A percentile compares a stretch with the other conserved stretches of the same genome.
These are phyloP conservation scores for Diaporthe ilicicola DNA, from an alignment of 2,329 filamentous ascomycete genomes.

Conservation along the genomic window DNA sequence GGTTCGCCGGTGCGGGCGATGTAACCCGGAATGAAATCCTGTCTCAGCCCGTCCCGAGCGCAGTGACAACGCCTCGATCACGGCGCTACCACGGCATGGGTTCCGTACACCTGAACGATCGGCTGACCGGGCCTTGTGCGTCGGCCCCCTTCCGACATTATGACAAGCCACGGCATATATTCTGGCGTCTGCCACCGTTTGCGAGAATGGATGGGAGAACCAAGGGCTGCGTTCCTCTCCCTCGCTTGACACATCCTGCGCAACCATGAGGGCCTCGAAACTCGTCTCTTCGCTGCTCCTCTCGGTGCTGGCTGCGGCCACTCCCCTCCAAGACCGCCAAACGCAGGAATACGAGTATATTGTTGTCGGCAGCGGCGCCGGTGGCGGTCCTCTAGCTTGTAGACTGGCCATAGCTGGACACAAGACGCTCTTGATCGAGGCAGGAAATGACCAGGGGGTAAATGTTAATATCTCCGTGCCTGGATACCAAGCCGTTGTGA, in stretches of 20 bases:
- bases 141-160: neutral
- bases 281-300: slow-evolving; percentile 6
- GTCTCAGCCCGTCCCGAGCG: neutral
- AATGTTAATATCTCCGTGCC: slow-evolving; percentile 29
- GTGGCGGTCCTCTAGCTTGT: slow-evolving; percentile 28
- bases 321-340: slow-evolving; percentile 15
- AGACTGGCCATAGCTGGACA: slow-evolving; percentile 26
- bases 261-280: slow-evolving; percentile 7
- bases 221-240: neutral
- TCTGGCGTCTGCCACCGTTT: neutral
- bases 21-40: slow-evolving; percentile 4
- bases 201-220: too few species aligned
- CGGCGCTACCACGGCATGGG: neutral
- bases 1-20: slow-evolving; percentile 12
- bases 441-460: slow-evolving; percentile 24
- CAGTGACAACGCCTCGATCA: slow-evolving; percentile 4
- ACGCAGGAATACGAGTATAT: slow-evolving; percentile 26
- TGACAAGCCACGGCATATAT: neutral
- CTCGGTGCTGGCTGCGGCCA: slow-evolving; percentile 10
- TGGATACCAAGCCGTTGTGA: slow-evolving; percentile 28
- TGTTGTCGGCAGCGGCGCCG: slow-evolving; percentile 29
- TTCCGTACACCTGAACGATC: neutral
- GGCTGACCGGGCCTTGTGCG: slow-evolving; percentile 3
- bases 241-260: neutral
- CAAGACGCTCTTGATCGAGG: slow-evolving; percentile 25